Evolutionary conservation across 345 rosid species (phyloP).

Genomic region (Streptanthus diversifolius): DNA sequence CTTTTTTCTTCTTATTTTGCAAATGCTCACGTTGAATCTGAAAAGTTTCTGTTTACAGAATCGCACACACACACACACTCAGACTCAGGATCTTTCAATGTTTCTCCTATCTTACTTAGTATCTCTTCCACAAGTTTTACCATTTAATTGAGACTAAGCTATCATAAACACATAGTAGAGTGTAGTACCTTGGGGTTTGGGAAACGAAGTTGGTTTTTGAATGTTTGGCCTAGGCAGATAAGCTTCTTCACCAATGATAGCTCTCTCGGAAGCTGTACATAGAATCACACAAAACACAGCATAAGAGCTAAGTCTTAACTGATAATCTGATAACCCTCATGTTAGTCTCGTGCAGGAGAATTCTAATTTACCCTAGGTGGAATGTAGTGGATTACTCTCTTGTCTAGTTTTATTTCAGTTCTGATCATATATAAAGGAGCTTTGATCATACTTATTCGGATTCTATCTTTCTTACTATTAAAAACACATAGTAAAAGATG

Average conservation of each 20-base stretch:
- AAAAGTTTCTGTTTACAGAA: constrained; percentile 39
- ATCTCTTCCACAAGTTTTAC: not conserved
- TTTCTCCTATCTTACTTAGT: not conserved
- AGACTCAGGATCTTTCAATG: not conserved
- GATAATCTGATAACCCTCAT: not conserved
- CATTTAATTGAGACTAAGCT: not conserved
- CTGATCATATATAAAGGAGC: not conserved
- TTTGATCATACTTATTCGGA: not conserved
- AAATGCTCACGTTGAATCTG: constrained; percentile 22
- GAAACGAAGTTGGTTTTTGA: not conserved
- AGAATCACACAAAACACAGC: constrained; percentile 1
- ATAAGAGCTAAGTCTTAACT: not conserved
- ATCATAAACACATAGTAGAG: not conserved
- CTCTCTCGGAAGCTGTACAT: constrained; percentile 20
- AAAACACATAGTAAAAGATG: not conserved
- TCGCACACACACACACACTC: not conserved
- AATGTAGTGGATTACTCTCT: not conserved
- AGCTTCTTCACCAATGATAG: not conserved
- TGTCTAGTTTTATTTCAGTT: not conserved
- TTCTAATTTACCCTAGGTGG: too few species aligned
- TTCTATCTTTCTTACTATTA: not conserved
- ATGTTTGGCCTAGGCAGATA: constrained; percentile 6
- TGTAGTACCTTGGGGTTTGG: constrained; percentile 15
- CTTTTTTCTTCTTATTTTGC: constrained; percentile 34
- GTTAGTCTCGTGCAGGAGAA: too few species aligned